Conservation (phyloP, 2,329 filamentous ascomycete genomes). For the Arachnomyces sp. region DNA sequence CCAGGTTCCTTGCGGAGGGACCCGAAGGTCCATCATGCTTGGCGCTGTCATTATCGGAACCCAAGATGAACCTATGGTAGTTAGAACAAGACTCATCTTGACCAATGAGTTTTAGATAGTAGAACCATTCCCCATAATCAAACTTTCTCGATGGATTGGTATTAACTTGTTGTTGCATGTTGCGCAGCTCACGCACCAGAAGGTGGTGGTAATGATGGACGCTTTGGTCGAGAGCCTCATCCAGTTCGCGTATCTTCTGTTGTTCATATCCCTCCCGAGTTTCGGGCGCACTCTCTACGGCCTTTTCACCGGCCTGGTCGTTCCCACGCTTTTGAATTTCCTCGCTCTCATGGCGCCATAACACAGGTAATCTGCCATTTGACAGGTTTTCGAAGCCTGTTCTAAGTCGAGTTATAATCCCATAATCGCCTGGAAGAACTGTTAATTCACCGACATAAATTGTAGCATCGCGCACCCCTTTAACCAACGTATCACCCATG, state of each 20-base stretch:
- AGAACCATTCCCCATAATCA: conserved; percentile 40
- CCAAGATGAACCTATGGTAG: conserved; percentile 18
- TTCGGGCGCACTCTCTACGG: conserved; percentile 9
- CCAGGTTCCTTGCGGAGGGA: neutral
- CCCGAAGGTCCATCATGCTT: conserved; percentile 6
- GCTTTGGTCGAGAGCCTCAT: conserved; percentile 39
- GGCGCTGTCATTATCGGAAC: neutral
- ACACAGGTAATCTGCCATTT: too few relatives aligned
- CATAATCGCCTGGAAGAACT: conserved; percentile 42
- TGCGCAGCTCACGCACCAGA: conserved; percentile 32
- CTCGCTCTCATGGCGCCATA: too few relatives aligned
- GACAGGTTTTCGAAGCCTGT: conserved; percentile 16
- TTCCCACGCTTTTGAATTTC: too few relatives aligned
- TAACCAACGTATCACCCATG: conserved; percentile 38
- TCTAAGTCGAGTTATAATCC: too few relatives aligned
- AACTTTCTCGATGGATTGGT: conserved; percentile 28
- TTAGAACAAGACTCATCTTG: conserved; percentile 35
- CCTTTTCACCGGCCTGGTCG: conserved; percentile 7
- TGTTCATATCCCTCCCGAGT: conserved; percentile 32
- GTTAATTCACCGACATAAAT: conserved; percentile 50
- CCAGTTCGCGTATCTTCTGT: conserved; percentile 32
- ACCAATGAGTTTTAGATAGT: conserved; percentile 42
- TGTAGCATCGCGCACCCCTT: conserved; percentile 47
- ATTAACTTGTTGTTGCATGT: conserved; percentile 30
- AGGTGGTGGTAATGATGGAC: conserved; percentile 42